Conservation (phyloP, 345 rosid genomes). For the Barbarea vulgaris region DNA sequence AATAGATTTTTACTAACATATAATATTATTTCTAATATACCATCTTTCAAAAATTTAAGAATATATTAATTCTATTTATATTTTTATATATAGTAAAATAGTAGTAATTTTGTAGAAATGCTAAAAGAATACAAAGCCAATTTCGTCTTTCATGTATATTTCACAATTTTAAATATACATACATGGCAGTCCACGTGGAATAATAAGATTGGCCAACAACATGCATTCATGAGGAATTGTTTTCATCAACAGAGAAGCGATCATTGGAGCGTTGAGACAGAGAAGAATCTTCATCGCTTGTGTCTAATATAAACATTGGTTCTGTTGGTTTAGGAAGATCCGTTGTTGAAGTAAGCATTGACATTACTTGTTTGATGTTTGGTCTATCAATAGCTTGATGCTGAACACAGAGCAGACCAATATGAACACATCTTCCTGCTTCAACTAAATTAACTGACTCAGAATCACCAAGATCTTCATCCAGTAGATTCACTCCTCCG, state of each 20-base stretch:
- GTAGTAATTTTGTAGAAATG: too few species aligned
- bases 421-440: conserved; percentile 39
- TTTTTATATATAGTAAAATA: too few species aligned
- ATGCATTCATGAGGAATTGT: conserved; percentile 13
- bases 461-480: conserved; percentile 32
- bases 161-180: background rate
- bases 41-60: too few species aligned
- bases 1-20: too few species aligned
- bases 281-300: conserved; percentile 43
- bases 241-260: conserved; percentile 25
- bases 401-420: conserved; percentile 39
- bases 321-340: conserved; percentile 39
- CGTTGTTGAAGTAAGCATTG: conserved; percentile 31
- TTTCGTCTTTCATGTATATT: background rate
- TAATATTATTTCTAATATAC: too few species aligned
- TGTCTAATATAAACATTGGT: conserved; percentile 33
- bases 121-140: too few species aligned
- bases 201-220: background rate
- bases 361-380: conserved; percentile 37
- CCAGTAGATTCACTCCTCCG: conserved; percentile 28
- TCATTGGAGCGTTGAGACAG: conserved; percentile 28
- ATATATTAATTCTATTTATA: too few species aligned
- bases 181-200: background rate
- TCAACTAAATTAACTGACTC: conserved; percentile 20
- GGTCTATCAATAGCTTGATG: conserved; percentile 43